These are phyloP conservation scores for Talaromyces piceae DNA, from an alignment of 2,329 filamentous ascomycete genomes.

Conservation along the genomic window DNA sequence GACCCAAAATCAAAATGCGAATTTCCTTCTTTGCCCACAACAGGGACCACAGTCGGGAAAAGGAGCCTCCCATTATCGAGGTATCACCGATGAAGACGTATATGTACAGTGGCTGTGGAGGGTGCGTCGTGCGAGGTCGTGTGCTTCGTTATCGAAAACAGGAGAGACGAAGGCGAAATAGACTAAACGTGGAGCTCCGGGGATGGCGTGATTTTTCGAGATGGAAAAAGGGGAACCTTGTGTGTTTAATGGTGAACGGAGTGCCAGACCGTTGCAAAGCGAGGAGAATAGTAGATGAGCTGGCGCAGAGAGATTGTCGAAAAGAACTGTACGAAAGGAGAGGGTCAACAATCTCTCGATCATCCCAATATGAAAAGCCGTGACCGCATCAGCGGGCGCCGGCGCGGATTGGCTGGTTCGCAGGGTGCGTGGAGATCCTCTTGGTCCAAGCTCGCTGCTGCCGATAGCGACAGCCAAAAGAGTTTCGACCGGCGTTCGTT, in stretches of 20 bases:
- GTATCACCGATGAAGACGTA: not conserved
- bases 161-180: not conserved
- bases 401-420: slow-evolving; percentile 7
- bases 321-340: not conserved
- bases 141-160: slow-evolving; percentile 2
- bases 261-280: not conserved
- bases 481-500: not conserved
- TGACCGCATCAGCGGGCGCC: slow-evolving; percentile 9
- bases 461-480: not conserved
- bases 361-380: slow-evolving; percentile 1
- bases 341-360: not conserved
- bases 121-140: not conserved
- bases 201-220: not conserved
- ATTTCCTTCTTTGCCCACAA: slow-evolving; percentile 97
- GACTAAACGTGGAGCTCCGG: not conserved
- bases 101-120: not conserved
- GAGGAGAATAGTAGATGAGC: not conserved
- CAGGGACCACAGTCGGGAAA: slow-evolving; percentile 59
- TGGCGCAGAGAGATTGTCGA: not conserved
- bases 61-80: slow-evolving; percentile 43
- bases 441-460: slow-evolving; percentile 19
- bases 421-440: slow-evolving; percentile 14
- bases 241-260: not conserved
- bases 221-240: not conserved
- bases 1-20: slow-evolving; percentile 84